Base-by-base conservation (phyloP, 2,329 filamentous ascomycete species). In the Sporothrix humicola region DNA sequence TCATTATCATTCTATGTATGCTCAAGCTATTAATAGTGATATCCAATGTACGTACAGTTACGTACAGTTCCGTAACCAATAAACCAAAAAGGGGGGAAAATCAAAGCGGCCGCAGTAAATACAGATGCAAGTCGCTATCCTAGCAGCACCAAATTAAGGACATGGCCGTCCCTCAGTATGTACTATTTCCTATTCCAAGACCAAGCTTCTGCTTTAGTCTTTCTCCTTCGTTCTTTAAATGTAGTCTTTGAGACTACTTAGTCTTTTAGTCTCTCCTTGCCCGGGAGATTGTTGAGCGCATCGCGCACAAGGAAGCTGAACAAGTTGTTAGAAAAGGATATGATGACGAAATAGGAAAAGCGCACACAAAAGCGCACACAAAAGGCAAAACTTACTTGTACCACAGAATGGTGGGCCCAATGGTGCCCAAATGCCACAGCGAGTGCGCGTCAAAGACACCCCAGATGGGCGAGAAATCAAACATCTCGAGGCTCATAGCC, bases 361-460 rank as follows among this genome's bases (percentile, higher is more conserved):
- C 6, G 72, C 5, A 23, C 12, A 4, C 50, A 72, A 72, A 71
- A 66, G 72, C 5, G 15, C 12, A 4, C 50, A 72, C 72, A 71
- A 66, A 74, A 74, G 71, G 58, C n/a, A 46, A 26, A 12, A 90
- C 94, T 86, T 85, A 98, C 95, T 92, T 94, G 82, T 99, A 99
- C 93, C 93, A 98, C 85, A 97, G 88, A 69, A 96, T 85, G 0
- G 93, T 93, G 10, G 96, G 96, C 46, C 88, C 88, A 69, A 99
- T 95, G 0, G 96, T 99, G 73, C 95, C 94, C 75, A 97, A 81
- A 87, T 99, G 96, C 96, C 96, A 99, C 76, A 99, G 82, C 79
- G 93, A 95, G 83, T 99, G 96, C 3, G 96, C 96, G 85, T 99
- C 96, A 69, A 99, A 83, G 81, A 92, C 90, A 8, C 93, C 93